Conservation (phyloP, 2,329 filamentous ascomycete species). For the Fusarium anthophilum region DNA sequence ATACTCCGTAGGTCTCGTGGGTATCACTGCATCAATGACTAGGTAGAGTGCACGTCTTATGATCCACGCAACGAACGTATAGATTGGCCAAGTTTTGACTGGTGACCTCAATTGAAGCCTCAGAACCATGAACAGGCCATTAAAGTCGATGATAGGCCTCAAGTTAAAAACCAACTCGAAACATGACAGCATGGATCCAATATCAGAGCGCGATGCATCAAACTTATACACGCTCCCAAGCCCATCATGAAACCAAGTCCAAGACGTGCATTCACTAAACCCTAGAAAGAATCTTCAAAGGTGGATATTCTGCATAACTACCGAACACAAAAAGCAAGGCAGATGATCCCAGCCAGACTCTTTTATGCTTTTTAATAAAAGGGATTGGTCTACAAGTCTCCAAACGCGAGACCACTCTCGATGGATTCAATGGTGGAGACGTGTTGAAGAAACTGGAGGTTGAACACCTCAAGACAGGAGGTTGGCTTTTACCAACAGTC, state of each 20-base stretch:
- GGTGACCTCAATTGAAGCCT: background rate
- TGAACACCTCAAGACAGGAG: conserved; percentile 9
- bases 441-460: conserved; percentile 26
- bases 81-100: background rate
- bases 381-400: conserved; percentile 27
- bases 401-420: conserved; percentile 18
- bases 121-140: background rate
- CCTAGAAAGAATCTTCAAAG: background rate
- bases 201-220: background rate
- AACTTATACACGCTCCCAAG: background rate
- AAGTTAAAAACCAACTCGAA: no score
- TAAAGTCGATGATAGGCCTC: background rate
- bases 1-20: background rate
- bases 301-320: background rate
- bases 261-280: background rate
- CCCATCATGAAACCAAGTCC: background rate
- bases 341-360: conserved; percentile 3
- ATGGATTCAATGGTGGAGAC: conserved; percentile 30
- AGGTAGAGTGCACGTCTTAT: background rate
- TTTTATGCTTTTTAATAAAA: background rate
- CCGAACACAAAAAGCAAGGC: background rate
- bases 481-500: conserved; percentile 13
- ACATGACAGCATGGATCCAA: background rate
- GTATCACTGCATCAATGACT: background rate
- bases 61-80: background rate